Conservation (phyloP, 148 eudicot genomes). For the Simmondsia chinensis region DNA sequence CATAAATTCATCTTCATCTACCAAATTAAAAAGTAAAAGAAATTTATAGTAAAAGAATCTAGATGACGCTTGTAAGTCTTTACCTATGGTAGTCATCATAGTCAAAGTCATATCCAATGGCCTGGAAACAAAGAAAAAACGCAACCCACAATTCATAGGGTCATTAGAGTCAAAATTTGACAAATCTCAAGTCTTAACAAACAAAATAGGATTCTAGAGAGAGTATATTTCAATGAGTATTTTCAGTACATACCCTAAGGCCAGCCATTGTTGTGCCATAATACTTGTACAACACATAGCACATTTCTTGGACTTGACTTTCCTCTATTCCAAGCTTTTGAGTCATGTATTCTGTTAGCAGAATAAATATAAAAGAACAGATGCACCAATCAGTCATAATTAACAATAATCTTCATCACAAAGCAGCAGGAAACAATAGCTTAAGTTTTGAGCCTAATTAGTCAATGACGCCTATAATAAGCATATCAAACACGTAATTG, state of each 20-base stretch:
- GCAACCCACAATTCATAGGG: background rate
- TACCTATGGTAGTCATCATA: constrained; percentile 90
- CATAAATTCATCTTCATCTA: no score
- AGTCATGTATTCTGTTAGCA: constrained; percentile 57
- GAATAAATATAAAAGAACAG: no score
- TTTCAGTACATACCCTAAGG: constrained; percentile 43
- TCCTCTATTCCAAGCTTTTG: constrained; percentile 71
- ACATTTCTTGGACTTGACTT: constrained; percentile 45
- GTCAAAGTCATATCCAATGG: constrained; percentile 81
- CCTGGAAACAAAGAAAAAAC: constrained; percentile 41
- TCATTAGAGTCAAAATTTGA: background rate
- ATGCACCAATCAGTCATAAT: background rate
- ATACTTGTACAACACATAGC: constrained; percentile 54
- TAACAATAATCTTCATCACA: background rate
- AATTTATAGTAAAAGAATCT: background rate
- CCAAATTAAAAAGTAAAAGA: background rate
- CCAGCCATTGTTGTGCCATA: constrained; percentile 99
- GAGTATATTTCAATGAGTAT: no score
- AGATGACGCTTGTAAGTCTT: background rate
- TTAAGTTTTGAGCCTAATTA: no score
- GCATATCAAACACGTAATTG: no score
- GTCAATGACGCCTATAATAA: no score
- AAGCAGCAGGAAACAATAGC: no score
- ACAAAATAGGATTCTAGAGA: background rate
- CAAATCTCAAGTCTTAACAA: background rate